Evolutionary conservation across 2,329 filamentous ascomycete species (phyloP).

Genomic region (Zopfia rhizophila): DNA sequence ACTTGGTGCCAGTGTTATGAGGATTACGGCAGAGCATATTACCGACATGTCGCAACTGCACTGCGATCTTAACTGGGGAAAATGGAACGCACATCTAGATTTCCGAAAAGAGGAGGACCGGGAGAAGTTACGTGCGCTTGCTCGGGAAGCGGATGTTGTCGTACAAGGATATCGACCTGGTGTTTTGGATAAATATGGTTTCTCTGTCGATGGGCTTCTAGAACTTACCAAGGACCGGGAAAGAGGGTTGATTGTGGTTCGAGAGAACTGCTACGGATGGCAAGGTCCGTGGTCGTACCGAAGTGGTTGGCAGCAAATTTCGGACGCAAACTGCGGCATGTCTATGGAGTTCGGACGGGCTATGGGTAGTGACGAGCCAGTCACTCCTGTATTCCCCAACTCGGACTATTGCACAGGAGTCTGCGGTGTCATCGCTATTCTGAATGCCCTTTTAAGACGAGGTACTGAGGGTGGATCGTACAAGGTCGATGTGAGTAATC

Average conservation of each 20-base stretch:
- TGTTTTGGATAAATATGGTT: slow-evolving; percentile 60
- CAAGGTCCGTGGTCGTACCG: slow-evolving; percentile 59
- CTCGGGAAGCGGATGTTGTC: slow-evolving; percentile 62
- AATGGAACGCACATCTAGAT: slow-evolving; percentile 60
- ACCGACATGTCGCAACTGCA: slow-evolving; percentile 56
- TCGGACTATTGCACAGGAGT: slow-evolving; percentile 59
- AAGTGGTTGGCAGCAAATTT: slow-evolving; percentile 66
- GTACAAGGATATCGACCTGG: slow-evolving; percentile 62
- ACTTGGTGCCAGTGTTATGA: slow-evolving; percentile 60
- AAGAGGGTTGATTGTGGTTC: slow-evolving; percentile 58
- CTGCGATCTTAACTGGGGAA: slow-evolving; percentile 62
- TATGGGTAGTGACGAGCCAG: slow-evolving; percentile 58
- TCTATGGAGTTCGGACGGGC: slow-evolving; percentile 59
- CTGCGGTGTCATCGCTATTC: slow-evolving; percentile 52
- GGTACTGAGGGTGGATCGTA: slow-evolving; percentile 54
- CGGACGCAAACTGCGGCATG: slow-evolving; percentile 58
- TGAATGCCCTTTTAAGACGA: slow-evolving; percentile 55
- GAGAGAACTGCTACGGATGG: slow-evolving; percentile 66
- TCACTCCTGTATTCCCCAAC: slow-evolving; percentile 59
- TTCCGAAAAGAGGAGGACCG: slow-evolving; percentile 53
- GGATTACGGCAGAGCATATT: slow-evolving; percentile 53
- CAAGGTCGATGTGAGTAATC: slow-evolving; percentile 53
- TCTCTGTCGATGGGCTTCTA: slow-evolving; percentile 54
- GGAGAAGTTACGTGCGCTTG: slow-evolving; percentile 52
- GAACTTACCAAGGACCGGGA: slow-evolving; percentile 54